These are phyloP conservation scores for Neonectria coccinea DNA, from an alignment of 2,329 filamentous ascomycete species.

Conservation along the genomic window DNA sequence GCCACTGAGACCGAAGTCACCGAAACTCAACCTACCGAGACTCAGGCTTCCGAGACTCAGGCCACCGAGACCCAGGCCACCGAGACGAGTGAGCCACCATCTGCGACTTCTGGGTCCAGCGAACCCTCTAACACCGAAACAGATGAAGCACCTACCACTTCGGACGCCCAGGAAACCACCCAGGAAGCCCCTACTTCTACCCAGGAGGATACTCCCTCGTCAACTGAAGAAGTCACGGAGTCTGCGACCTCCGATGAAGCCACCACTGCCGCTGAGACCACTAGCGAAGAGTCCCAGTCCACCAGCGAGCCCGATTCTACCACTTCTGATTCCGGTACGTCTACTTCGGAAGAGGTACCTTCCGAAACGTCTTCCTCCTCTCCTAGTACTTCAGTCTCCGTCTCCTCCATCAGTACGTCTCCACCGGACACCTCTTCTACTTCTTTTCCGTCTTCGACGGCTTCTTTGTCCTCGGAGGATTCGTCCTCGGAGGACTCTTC, in stretches of 20 bases:
- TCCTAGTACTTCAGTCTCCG: slow-evolving; percentile 45
- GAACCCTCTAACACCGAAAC: slow-evolving; percentile 43
- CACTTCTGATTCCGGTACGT: slow-evolving; percentile 49
- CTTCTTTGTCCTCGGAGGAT: slow-evolving; percentile 27
- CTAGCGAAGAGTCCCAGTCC: slow-evolving; percentile 35
- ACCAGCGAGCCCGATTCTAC: slow-evolving; percentile 41
- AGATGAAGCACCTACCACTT: slow-evolving; percentile 33
- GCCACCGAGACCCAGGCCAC: slow-evolving; percentile 19
- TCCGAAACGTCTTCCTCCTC: slow-evolving; percentile 43
- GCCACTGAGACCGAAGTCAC: slow-evolving; percentile 15
- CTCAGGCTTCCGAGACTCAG: slow-evolving; percentile 10
- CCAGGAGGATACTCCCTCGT: neutral
- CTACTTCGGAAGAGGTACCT: slow-evolving; percentile 43
- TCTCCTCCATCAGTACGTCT: slow-evolving; percentile 52
- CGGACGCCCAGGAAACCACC: slow-evolving; percentile 20
- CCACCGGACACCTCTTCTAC: slow-evolving; percentile 41
- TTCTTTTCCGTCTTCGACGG: slow-evolving; percentile 31
- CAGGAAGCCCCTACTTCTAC: neutral
- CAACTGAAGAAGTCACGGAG: slow-evolving; percentile 20
- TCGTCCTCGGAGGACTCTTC: slow-evolving; percentile 41
- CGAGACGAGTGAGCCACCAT: slow-evolving; percentile 39
- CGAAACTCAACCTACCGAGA: slow-evolving; percentile 4
- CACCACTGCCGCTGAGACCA: slow-evolving; percentile 9
- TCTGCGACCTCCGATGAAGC: neutral
- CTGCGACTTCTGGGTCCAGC: slow-evolving; percentile 36